Evolutionary conservation across 495 filamentous ascomycete genomes (phyloP).

Genomic region (Penicillium waksmanii): DNA sequence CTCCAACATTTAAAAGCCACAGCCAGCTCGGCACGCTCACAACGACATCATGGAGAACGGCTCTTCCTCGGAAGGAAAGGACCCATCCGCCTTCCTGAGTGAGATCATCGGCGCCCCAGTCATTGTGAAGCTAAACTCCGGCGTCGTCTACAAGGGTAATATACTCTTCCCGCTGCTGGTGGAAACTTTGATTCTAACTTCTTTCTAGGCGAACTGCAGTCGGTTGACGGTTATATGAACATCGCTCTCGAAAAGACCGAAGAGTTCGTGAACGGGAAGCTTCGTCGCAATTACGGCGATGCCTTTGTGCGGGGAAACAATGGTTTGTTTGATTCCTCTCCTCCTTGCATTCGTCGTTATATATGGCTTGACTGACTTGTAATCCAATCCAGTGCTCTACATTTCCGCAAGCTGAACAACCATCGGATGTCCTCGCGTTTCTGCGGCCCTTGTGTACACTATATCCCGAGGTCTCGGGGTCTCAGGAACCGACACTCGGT

Average conservation of each 20-base stretch:
- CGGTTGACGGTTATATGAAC: conserved; percentile 99
- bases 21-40: background rate
- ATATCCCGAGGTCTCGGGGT: background rate
- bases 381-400: conserved; percentile 38
- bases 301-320: conserved; percentile 97
- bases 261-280: conserved; percentile 83
- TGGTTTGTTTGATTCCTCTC: conserved; percentile 53
- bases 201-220: conserved; percentile 80
- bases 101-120: conserved; percentile 93
- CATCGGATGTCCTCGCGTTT: background rate
- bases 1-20: no score
- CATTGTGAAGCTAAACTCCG: conserved; percentile 93
- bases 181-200: conserved; percentile 7
- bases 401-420: conserved; percentile 41
- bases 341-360: background rate
- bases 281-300: conserved; percentile 85
- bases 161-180: background rate
- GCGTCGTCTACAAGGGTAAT: conserved; percentile 90
- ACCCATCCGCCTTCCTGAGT: conserved; percentile 86
- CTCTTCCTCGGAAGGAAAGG: conserved; percentile 67
- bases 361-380: conserved; percentile 2
- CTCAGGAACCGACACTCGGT: background rate
- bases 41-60: conserved; percentile 72
- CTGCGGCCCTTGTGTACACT: background rate
- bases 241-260: conserved; percentile 94